Conservation (phyloP, 2,329 filamentous ascomycete genomes). For the Incumbomyces lentus region DNA sequence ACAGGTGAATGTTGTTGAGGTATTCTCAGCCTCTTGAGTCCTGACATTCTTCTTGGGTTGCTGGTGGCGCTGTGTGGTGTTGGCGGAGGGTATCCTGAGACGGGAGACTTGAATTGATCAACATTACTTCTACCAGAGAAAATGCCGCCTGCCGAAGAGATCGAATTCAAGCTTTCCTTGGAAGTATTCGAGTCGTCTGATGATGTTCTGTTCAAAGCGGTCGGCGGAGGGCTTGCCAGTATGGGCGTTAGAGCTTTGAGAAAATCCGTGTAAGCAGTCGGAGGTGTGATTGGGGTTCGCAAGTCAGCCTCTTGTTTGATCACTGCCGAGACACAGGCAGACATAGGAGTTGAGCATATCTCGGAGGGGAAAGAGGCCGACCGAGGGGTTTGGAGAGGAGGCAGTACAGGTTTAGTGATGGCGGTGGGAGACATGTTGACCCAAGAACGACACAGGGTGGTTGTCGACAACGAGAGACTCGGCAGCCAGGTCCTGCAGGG, state of each 20-base stretch:
- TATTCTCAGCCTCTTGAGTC: constrained; percentile 56
- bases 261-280: constrained; percentile 83
- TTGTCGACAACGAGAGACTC: constrained; percentile 22
- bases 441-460: constrained; percentile 10
- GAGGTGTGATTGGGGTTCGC: constrained; percentile 83
- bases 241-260: constrained; percentile 67
- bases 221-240: constrained; percentile 56
- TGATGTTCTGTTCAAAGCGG: constrained; percentile 29
- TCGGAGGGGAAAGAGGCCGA: constrained; percentile 40
- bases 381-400: constrained; percentile 36
- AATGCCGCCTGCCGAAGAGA: constrained; percentile 27
- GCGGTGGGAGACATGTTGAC: constrained; percentile 11
- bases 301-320: constrained; percentile 61
- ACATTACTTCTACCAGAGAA: constrained; percentile 41
- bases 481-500: constrained; percentile 6
- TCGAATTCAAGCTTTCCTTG: constrained; percentile 26
- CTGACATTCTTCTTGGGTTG: constrained; percentile 46
- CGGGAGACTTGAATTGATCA: constrained; percentile 42
- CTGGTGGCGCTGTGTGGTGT: constrained; percentile 40
- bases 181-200: constrained; percentile 34
- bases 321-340: constrained; percentile 43
- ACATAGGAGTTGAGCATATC: constrained; percentile 40
- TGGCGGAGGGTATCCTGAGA: constrained; percentile 46
- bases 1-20: constrained; percentile 56
- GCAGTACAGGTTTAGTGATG: constrained; percentile 28